Percentiles rank a stretch among this genome's conserved stretches.
Evolutionary conservation across 1,284 basidiomycete genomes (phyloP).

Genomic region (Moesziomyces antarcticus): DNA sequence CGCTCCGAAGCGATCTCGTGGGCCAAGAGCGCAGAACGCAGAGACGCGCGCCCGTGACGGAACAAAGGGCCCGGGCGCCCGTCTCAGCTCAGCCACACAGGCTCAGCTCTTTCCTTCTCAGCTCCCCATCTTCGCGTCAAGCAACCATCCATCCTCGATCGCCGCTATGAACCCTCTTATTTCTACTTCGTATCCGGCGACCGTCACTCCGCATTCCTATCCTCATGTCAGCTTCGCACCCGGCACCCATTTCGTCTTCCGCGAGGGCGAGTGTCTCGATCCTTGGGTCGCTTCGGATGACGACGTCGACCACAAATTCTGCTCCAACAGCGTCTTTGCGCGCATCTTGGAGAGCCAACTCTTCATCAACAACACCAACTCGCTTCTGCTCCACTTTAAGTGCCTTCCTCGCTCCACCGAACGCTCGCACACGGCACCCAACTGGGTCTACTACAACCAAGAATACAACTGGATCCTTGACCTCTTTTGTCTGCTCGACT

Average conservation of each 20-base stretch:
- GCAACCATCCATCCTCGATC: too few species aligned
- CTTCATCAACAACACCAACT: conserved; percentile 13
- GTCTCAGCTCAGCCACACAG: too few species aligned
- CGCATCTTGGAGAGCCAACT: conserved; percentile 11
- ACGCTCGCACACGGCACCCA: conserved; percentile 1
- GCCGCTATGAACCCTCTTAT: too few species aligned
- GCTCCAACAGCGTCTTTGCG: conserved; percentile 13
- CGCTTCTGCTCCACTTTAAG: conserved; percentile 8
- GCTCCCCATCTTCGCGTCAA: too few species aligned
- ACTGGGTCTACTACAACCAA: conserved; percentile 1
- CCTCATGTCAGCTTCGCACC: too few species aligned
- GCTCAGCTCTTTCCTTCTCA: too few species aligned
- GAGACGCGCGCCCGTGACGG: too few species aligned
- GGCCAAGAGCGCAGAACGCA: too few species aligned
- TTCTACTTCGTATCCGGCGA: too few species aligned
- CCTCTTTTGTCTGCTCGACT: conserved; percentile 33
- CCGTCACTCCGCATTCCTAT: too few species aligned
- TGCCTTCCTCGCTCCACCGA: conserved; percentile 4
- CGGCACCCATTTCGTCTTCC: background rate
- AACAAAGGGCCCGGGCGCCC: too few species aligned
- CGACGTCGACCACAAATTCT: conserved; percentile 25
- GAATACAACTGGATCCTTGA: conserved; percentile 9
- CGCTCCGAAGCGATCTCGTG: too few species aligned
- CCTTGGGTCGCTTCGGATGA: conserved; percentile 12
- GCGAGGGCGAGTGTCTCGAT: conserved; percentile 21